Evolutionary conservation across 2,329 filamentous ascomycete species (phyloP), one percentile per base, ranked within the genome.

Genomic region (Talaromyces sp.): DNA sequence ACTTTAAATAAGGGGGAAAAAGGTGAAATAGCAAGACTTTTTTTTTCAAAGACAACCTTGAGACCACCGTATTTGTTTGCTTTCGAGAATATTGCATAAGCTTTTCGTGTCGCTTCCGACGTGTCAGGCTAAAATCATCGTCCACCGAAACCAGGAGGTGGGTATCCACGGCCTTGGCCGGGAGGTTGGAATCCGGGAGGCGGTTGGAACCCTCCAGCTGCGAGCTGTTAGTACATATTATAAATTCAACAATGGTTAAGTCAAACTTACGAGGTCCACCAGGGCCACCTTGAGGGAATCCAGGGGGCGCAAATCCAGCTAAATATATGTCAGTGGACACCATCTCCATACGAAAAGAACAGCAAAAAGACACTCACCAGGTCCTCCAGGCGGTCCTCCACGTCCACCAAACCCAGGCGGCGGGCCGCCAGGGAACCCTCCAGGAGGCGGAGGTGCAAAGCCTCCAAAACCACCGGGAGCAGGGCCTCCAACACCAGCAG

Each of bases 401-500:
- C 81, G 74, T 56, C 79, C 79, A 66, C 74, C 77, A 70, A 82
- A 82, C 48, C 78, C 78, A 54, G 79, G 78, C 52, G 80, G 77
- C 52, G 76, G 74, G 32, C 71, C 80, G 61, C 79, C 82, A 60
- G 83, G 81, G 67, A 83, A 83, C 31, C 80, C 81, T 64, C 78
- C 80, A 61, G 80, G 78, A 26, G 41, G 66, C 26, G 58, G 43
- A 41, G 61, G 75, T 51, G 78, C 78, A 65, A 81, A 81, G 27
- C 76, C 79, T 59, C 74, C 76, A 64, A 82, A 82, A 41, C 79
- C 80, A 52, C 80, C 88, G 55, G 89, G 88, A 59, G 86, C 88
- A 57, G 86, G 89, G 62, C 87, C 88, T 69, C 91, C 93, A 71
- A 96, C 88, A 72, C 92, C 93, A 70, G 89, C 88, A 76, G 91